Evolutionary conservation across 129 eudicot genomes (phyloP).

Genomic region (Mikania micrantha): DNA sequence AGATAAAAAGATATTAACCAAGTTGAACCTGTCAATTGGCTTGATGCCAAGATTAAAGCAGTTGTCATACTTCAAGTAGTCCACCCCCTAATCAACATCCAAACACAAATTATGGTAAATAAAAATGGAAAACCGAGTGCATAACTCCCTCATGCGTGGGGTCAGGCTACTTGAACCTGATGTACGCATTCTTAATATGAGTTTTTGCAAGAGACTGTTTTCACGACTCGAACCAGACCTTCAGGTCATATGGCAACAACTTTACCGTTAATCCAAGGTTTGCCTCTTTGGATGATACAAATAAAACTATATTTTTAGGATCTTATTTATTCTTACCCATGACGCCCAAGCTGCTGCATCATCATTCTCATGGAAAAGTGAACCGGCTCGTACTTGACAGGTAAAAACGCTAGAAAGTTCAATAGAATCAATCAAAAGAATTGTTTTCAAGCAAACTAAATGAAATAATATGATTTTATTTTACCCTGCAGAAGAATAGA

Average conservation of each 20-base stretch:
- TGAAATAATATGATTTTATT: background rate
- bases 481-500: conserved; percentile 98
- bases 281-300: too few relatives aligned
- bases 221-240: too few relatives aligned
- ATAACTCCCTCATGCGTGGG: too few relatives aligned
- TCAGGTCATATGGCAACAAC: too few relatives aligned
- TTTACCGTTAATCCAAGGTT: too few relatives aligned
- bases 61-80: conserved; percentile 97
- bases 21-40: conserved; percentile 60
- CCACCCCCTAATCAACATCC: conserved; percentile 59
- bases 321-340: conserved; percentile 54
- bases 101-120: background rate
- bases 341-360: conserved; percentile 91
- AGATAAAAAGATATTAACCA: background rate
- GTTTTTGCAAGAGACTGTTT: too few relatives aligned
- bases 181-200: too few relatives aligned
- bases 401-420: conserved; percentile 61
- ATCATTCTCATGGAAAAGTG: conserved; percentile 74
- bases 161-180: too few relatives aligned
- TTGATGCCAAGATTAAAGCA: conserved; percentile 86
- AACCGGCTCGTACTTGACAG: conserved; percentile 93
- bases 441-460: background rate
- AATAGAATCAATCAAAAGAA: background rate
- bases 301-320: background rate
- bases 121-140: too few relatives aligned